Evolutionary conservation across 1,139 yeast species (phyloP), one percentile per base, ranked within the genome.

Genomic region (Lodderomyces orthopsilosis): DNA sequence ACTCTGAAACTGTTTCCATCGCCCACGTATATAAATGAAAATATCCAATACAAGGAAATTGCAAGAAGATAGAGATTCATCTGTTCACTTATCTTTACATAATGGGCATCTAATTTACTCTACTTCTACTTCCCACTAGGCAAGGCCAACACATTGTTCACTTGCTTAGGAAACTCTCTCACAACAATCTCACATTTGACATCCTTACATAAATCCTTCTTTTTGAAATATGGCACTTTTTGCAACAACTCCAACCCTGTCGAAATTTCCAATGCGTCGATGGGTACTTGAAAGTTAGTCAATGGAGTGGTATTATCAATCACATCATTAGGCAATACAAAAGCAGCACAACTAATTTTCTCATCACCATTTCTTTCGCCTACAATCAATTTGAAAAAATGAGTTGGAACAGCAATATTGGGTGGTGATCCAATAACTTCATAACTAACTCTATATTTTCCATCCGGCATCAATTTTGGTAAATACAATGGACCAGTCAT

Each of bases 381-480:
- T 38, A 93, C 87, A 45, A 94, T 70, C 47, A 93, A 70, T 65
- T 93, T 94, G 76, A 84, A 93, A 59, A 94, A 93, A 65, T 93
- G 98, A 0, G 98, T 93, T 14, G 99, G 98, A 9, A 93, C 99
- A 0, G 98, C 98, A 44, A 93, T 77, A 55, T 81, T 87, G 41
- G 98, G 98, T 6, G 99, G 99, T 53, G 89, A 86, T 2, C 99
- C 99, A 62, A 93, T 89, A 37, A 93, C 88, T 65, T 94, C 98
- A 63, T 91, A 93, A 2, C 78, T 70, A 14, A 93, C 96, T 51
- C 87, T 74, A 64, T 71, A 87, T 61, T 91, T 93, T 13, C 69
- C 77, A 37, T 68, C 77, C 1, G 82, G 78, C 51, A 81, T 78
- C 47, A 72, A 70, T 56, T 84, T 85, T 4, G 99, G 98, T 46